Conservation (phyloP, 106 monocot species). For the Dendrobium catenatum region DNA sequence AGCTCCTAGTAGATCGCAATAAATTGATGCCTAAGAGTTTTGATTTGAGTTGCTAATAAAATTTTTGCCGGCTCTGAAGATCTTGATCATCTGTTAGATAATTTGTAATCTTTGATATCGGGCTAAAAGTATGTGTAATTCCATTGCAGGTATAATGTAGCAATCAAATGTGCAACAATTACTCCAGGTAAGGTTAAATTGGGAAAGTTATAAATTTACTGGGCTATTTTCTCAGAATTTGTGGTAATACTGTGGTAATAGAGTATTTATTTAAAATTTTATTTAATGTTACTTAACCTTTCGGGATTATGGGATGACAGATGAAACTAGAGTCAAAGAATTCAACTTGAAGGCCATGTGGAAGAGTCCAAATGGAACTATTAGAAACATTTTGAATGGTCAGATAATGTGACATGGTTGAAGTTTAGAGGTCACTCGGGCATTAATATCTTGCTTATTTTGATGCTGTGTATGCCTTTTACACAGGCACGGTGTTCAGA, state of each 20-base stretch:
- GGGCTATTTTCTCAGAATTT: not conserved
- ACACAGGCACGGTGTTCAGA: conserved; percentile 91
- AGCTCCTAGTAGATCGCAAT: not conserved
- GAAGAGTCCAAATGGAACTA: conserved; percentile 71
- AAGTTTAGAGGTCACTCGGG: not conserved
- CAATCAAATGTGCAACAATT: conserved; percentile 97
- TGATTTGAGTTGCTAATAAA: not conserved
- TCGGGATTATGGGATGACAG: conserved; percentile 22
- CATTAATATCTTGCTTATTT: not conserved
- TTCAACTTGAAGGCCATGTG: conserved; percentile 56
- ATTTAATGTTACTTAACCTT: conserved; percentile 5
- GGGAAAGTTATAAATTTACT: not conserved
- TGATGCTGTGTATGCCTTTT: not conserved
- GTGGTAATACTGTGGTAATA: not conserved
- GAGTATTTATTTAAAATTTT: not conserved
- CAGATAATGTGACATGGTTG: conserved; percentile 4
- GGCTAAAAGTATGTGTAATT: not conserved
- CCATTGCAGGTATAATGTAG: conserved; percentile 83
- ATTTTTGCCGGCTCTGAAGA: not conserved
- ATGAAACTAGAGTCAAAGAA: conserved; percentile 54
- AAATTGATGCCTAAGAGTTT: not conserved
- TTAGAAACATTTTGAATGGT: conserved; percentile 93
- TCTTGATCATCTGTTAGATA: not conserved
- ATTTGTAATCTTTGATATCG: not conserved
- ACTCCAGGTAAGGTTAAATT: conserved; percentile 66